Percentiles rank a stretch among this genome's conserved stretches.
These are phyloP conservation scores for Olyra latifolia DNA, from an alignment of 176 grass and related monocot genomes.

Conservation along the genomic window DNA sequence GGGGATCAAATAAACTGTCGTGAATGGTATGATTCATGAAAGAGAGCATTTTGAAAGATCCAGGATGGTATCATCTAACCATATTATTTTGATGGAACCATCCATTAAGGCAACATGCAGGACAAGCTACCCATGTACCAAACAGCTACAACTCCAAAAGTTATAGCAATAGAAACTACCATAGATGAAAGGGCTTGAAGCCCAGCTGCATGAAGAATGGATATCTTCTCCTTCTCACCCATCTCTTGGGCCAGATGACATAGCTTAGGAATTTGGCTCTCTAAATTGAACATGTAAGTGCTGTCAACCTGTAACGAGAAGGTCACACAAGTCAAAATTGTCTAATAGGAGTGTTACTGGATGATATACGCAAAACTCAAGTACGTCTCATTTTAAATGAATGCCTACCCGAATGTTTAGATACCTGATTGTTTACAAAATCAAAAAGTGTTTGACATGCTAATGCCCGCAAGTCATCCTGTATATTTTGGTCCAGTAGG, in stretches of 20 bases:
- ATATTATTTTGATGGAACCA: neutral
- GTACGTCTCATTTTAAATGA: constrained; percentile 16
- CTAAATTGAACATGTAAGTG: constrained; percentile 97
- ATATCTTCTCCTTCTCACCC: constrained; percentile 61
- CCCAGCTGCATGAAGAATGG: constrained; percentile 61
- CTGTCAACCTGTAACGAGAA: constrained; percentile 71
- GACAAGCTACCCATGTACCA: constrained; percentile 16
- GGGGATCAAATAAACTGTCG: constrained; percentile 4
- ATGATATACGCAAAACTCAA: neutral
- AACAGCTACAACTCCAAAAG: constrained; percentile 3
- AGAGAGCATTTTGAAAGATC: neutral
- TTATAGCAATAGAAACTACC: constrained; percentile 48
- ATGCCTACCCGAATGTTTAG: constrained; percentile 31
- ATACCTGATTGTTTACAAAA: constrained; percentile 91
- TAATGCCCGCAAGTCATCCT: constrained; percentile 73
- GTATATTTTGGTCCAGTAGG: constrained; percentile 84
- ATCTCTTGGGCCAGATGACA: constrained; percentile 81
- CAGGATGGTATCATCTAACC: neutral
- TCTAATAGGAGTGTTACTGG: neutral
- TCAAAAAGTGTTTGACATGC: constrained; percentile 86
- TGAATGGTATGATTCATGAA: neutral
- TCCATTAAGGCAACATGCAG: constrained; percentile 2
- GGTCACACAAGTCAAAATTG: constrained; percentile 10
- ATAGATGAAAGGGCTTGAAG: constrained; percentile 95
- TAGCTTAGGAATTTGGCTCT: constrained; percentile 77